phyloP scores from a whole-genome alignment of 2,329 filamentous ascomycete genomes.

The Exophiala viscosa region DNA sequence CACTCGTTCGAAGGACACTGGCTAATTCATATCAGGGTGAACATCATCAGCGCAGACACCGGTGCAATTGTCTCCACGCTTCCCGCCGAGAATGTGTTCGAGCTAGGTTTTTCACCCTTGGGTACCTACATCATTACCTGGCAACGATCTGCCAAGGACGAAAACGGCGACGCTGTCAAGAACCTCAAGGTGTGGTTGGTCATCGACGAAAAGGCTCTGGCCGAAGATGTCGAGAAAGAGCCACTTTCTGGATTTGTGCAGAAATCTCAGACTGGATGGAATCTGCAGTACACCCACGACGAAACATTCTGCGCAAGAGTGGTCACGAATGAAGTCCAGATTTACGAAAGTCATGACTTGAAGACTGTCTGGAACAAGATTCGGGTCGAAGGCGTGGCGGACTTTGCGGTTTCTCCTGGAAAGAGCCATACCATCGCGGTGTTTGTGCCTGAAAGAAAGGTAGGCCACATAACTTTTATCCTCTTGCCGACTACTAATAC shows the following conservation, averaged over 20 bases:
- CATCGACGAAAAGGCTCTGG: conserved; percentile 61
- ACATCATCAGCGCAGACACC: conserved; percentile 74
- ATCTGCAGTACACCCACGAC: conserved; percentile 91
- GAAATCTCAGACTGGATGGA: conserved; percentile 93
- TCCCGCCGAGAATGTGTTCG: conserved; percentile 79
- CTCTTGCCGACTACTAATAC: conserved; percentile 12
- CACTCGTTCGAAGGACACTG: background rate
- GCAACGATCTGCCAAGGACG: conserved; percentile 91
- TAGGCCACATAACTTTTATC: conserved; percentile 38
- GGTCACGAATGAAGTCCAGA: conserved; percentile 96
- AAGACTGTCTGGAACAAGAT: conserved; percentile 92
- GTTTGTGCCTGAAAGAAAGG: conserved; percentile 94
- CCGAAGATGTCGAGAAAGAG: conserved; percentile 60
- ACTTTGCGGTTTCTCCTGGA: conserved; percentile 86
- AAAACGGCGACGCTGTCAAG: conserved; percentile 86
- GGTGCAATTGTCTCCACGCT: conserved; percentile 73
- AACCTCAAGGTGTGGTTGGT: conserved; percentile 97
- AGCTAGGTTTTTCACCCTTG: conserved; percentile 87
- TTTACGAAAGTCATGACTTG: conserved; percentile 86
- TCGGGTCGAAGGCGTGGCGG: conserved; percentile 80
- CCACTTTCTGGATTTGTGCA: conserved; percentile 89
- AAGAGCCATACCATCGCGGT: conserved; percentile 89
- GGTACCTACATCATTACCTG: conserved; percentile 94
- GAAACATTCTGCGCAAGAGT: conserved; percentile 89
- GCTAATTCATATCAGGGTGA: conserved; percentile 55